These are phyloP conservation scores for Zygoascus ofunaensis DNA, from an alignment of 805 yeast genomes.

Conservation along the genomic window DNA sequence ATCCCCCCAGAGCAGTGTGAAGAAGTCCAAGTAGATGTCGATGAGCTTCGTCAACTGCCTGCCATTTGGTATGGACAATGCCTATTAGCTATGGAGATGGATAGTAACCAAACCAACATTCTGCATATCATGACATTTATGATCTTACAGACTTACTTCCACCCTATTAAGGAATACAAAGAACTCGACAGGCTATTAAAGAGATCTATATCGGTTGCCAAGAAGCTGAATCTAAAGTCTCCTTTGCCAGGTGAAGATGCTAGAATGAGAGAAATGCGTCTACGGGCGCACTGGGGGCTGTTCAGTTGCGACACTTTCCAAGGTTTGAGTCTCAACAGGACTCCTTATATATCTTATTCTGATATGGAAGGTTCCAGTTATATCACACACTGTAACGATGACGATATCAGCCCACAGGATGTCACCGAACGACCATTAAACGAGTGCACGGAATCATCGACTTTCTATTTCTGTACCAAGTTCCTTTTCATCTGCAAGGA, in stretches of 20 bases:
- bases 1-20: neutral
- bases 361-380: neutral
- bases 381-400: conserved; percentile 6
- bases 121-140: neutral
- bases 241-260: conserved; percentile 1
- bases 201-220: conserved; percentile 1
- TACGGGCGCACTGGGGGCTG: conserved; percentile 6
- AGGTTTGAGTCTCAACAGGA: conserved; percentile 6
- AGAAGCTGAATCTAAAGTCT: neutral
- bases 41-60: neutral
- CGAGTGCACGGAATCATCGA: conserved; percentile 5
- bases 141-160: conserved; percentile 5
- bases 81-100: conserved; percentile 3
- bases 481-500: conserved; percentile 3
- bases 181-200: conserved; percentile 1
- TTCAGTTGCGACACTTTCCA: conserved; percentile 6
- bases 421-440: conserved; percentile 6
- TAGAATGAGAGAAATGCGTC: conserved; percentile 1
- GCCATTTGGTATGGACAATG: neutral
- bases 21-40: neutral
- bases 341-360: conserved; percentile 1
- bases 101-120: neutral
- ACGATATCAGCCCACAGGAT: conserved; percentile 2
- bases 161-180: conserved; percentile 4
- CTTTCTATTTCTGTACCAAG: conserved; percentile 1